Evolutionary conservation across 495 filamentous ascomycete genomes (phyloP).

Genomic region (Hypoxylon fragiforme): DNA sequence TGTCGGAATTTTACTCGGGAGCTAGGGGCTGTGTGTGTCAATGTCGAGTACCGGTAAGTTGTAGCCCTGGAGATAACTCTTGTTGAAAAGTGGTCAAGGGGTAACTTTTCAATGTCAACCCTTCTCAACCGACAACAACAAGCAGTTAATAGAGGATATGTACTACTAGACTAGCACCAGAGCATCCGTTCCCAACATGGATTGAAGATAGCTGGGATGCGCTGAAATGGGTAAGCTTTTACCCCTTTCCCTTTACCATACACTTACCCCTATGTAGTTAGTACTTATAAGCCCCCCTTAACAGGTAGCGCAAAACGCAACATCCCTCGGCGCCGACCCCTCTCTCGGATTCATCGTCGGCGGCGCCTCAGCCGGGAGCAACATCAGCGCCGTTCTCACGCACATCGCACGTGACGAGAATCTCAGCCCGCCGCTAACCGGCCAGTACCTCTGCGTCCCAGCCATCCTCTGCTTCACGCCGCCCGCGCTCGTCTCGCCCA

Average conservation of each 20-base stretch:
- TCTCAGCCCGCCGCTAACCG: slow-evolving; percentile 49
- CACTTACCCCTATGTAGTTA: no score
- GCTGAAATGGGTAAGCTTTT: slow-evolving; percentile 50
- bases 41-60: slow-evolving; percentile 48
- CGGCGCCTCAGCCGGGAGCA: slow-evolving; percentile 54
- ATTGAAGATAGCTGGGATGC: slow-evolving; percentile 55
- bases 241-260: no score
- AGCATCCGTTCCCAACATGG: slow-evolving; percentile 51
- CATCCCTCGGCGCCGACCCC: slow-evolving; percentile 42
- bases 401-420: slow-evolving; percentile 49
- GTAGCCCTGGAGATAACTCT: not conserved
- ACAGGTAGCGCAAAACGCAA: slow-evolving; percentile 43
- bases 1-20: slow-evolving; percentile 38
- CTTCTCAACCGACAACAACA: not conserved
- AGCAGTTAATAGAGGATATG: not conserved
- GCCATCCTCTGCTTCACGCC: slow-evolving; percentile 29
- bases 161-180: slow-evolving; percentile 45
- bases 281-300: not conserved
- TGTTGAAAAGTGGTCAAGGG: not conserved
- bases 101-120: not conserved
- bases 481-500: slow-evolving; percentile 12
- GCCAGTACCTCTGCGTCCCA: slow-evolving; percentile 48
- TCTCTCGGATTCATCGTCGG: slow-evolving; percentile 54
- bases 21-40: slow-evolving; percentile 42
- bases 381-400: slow-evolving; percentile 47